Base-by-base conservation (phyloP, 2,329 filamentous ascomycete genomes). In the Calonectria honghensis region DNA sequence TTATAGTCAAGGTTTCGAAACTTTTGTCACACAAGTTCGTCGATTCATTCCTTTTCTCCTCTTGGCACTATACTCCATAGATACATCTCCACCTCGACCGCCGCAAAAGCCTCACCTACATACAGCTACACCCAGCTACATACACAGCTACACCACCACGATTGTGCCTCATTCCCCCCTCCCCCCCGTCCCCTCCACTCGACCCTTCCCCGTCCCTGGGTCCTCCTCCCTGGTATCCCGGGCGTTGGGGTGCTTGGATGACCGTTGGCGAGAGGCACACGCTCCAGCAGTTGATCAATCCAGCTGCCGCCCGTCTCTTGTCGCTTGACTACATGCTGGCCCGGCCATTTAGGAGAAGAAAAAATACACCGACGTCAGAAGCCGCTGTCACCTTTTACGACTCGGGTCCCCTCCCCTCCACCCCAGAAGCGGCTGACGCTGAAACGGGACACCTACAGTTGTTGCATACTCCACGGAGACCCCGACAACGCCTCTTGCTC, bases 381-480 rank as follows among this genome's bases (percentile, higher is more conserved):
- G 59, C 68, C 68, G 35, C 59, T 57, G 52, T 57, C 59, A 65
- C 69, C 37, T 65, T 24, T 57, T 52, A 41, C 71, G 64, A 59
- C 27, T 57, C 35, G 37, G 57, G 57, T 65, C 71, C 65, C 29
- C 59, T 69, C 68, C 71, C 57, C 37, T 57, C 69, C 20, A 50
- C 65, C 65, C 64, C 57, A 61, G 50, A 48, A 65, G 70, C 63
- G 70, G 64, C 70, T 68, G 64, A 72, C 52, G 52, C 72, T 69
- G 59, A 66, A 73, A 70, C 50, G 59, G 72, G 59, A 57, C 51
- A 18, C 57, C 31, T 63, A 73, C 66, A 64, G 68, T 41, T 54
- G 54, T 69, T 35, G 52, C 57, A 39, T 57, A 35, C 57, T 57
- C 66, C 64, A 61, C 63, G 63, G 70, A 29, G 24, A 52, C 48